Base-by-base conservation (phyloP, 345 rosid species). In the Brassica rapa region DNA sequence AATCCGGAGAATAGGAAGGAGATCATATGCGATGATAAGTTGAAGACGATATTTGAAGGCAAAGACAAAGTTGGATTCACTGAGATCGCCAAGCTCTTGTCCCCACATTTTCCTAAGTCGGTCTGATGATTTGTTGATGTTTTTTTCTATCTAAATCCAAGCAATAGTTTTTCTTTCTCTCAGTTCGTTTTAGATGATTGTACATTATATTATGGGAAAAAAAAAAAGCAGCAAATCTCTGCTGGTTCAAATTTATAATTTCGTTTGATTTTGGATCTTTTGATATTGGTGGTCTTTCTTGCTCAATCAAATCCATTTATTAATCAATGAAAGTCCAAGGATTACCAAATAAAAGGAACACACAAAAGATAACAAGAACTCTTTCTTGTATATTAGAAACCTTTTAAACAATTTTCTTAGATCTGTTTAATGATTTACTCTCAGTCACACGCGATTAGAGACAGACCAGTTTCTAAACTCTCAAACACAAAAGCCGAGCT, bases 1-100 rank as follows among this genome's bases (percentile, higher is more conserved):
- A 88, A 93, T 79, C 92, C 91, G 24, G 30, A 75, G 7, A 79
- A 93, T 73, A 90, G 80, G 82, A 86, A 41, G 85, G 92, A 93
- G 86, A 90, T 92, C 57, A 7, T 84, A 3, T 94, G 96, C 75
- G 96, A 94, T 72, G 91, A 77, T 25, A 90, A 92, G 88, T 78
- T 94, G 59, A 92, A 91, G 90, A 68, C 83, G 43, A 76, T 93
- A 29, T 90, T 91, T 5, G 77, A 84, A 30, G 96, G 94, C 39
- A 93, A 86, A 81, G 93, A 88, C 32, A 86, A 67, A 24, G 90
- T 93, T 7, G 88, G 88, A 32, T 85, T 93, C 80, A 81, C 90
- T 70, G 96, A 93, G 88, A 82, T 93, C 53, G 88, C 81, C 12
- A 91, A 94, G 83, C 74, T 90, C 80, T 81, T 92, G 75, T 68